A percentile compares a stretch with the other conserved stretches of the same genome.
Evolutionary conservation across 805 yeast species (phyloP).

Genomic region (Cyberlindnera mississippiensis): DNA sequence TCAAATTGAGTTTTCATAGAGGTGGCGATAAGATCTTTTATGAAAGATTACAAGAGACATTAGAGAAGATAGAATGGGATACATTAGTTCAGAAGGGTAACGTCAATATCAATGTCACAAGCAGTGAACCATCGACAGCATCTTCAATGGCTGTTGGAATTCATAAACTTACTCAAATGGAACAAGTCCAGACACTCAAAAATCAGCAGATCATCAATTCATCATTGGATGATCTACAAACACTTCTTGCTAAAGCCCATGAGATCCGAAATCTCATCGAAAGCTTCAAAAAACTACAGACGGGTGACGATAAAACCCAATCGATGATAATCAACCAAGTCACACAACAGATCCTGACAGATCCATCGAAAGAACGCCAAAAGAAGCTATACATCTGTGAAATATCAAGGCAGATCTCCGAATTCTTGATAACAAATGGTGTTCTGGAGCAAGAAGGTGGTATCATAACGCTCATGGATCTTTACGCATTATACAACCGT

Average conservation of each 20-base stretch:
- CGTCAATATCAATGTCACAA: slow-evolving; percentile 24
- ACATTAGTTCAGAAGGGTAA: slow-evolving; percentile 31
- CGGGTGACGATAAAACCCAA: slow-evolving; percentile 20
- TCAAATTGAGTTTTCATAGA: slow-evolving; percentile 71
- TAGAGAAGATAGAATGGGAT: slow-evolving; percentile 53
- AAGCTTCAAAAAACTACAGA: slow-evolving; percentile 32
- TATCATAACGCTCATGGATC: slow-evolving; percentile 55
- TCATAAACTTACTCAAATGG: slow-evolving; percentile 58
- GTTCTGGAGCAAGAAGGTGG: slow-evolving; percentile 52
- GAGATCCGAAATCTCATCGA: slow-evolving; percentile 58
- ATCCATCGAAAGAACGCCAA: slow-evolving; percentile 27
- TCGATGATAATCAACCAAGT: slow-evolving; percentile 15
- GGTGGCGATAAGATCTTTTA: slow-evolving; percentile 61
- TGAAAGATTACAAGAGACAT: slow-evolving; percentile 38
- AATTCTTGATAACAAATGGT: slow-evolving; percentile 49
- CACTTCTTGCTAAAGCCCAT: slow-evolving; percentile 71
- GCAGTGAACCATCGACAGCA: slow-evolving; percentile 22
- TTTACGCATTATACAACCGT: slow-evolving; percentile 61
- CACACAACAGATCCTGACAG: slow-evolving; percentile 14
- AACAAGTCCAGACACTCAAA: slow-evolving; percentile 49
- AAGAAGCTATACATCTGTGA: slow-evolving; percentile 54
- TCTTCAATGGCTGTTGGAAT: slow-evolving; percentile 51
- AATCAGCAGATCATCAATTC: slow-evolving; percentile 59
- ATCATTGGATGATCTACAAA: slow-evolving; percentile 74
- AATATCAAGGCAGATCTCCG: slow-evolving; percentile 74